These are phyloP conservation scores for Lipomyces starkeyi DNA, from an alignment of 805 yeast genomes.

Conservation along the genomic window DNA sequence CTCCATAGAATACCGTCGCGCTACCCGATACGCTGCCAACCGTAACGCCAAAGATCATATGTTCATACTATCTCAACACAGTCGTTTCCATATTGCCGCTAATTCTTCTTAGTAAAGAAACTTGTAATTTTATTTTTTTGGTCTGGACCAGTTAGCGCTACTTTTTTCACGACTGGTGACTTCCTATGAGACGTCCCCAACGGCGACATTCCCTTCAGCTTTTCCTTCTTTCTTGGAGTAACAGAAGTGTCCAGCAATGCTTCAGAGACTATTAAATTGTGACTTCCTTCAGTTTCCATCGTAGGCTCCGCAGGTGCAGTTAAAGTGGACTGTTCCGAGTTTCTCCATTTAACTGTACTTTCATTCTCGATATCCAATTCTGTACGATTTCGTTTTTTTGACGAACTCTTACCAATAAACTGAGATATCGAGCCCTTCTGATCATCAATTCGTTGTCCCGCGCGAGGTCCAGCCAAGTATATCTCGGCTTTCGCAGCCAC, in stretches of 20 bases:
- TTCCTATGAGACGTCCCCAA: background rate
- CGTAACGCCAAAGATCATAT: background rate
- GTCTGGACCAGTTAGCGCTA: background rate
- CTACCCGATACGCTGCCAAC: no score
- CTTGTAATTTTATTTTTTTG: constrained; percentile 21
- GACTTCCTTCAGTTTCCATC: background rate
- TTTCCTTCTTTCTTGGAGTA: background rate
- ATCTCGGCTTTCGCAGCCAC: constrained; percentile 26
- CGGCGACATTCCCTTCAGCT: background rate
- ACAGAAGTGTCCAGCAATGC: background rate
- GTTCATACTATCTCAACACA: background rate
- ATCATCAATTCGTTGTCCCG: constrained; percentile 17
- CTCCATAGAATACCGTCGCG: background rate
- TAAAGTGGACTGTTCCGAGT: background rate
- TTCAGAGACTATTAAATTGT: background rate
- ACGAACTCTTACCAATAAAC: constrained; percentile 8
- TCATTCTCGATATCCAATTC: background rate
- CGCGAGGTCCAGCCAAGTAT: constrained; percentile 30
- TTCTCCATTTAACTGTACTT: background rate
- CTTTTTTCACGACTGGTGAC: background rate
- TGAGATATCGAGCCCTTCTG: constrained; percentile 14
- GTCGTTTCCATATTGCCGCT: background rate
- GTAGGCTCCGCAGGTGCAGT: background rate
- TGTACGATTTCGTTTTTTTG: constrained; percentile 1
- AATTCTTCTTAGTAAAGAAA: constrained; percentile 17